A percentile compares a stretch with the other conserved stretches of the same genome.
Conservation (phyloP, 805 yeast species). For the Candida silvicultrix region DNA sequence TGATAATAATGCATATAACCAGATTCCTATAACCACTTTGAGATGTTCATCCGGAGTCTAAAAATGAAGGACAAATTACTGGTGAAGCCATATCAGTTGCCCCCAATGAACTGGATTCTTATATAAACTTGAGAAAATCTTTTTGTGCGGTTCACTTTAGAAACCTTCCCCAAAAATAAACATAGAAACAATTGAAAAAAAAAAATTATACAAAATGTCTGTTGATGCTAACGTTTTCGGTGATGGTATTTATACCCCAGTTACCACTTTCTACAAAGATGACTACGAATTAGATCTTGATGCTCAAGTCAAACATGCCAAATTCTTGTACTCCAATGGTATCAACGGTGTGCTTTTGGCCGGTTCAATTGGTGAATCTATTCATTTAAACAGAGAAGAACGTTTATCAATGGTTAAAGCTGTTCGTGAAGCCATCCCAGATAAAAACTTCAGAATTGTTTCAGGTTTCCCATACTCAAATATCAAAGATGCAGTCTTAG, state of each 20-base stretch:
- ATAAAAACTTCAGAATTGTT: constrained; percentile 24
- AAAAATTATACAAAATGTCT: neutral
- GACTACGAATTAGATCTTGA: constrained; percentile 25
- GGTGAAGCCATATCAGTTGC: too few relatives aligned
- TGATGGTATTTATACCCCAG: constrained; percentile 28
- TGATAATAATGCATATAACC: too few relatives aligned
- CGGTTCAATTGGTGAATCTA: constrained; percentile 36
- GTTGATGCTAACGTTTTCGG: constrained; percentile 1
- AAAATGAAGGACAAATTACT: too few relatives aligned
- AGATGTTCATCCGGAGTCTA: too few relatives aligned
- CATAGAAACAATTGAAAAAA: too few relatives aligned
- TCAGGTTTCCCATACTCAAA: constrained; percentile 27
- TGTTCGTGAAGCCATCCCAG: constrained; percentile 27
- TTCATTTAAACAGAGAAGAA: constrained; percentile 27
- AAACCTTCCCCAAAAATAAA: too few relatives aligned
- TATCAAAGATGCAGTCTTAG: constrained; percentile 23
- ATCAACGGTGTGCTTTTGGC: constrained; percentile 30
- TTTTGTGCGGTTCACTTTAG: too few relatives aligned
- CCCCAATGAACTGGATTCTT: too few relatives aligned
- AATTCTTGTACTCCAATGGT: constrained; percentile 23
- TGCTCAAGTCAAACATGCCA: constrained; percentile 27
- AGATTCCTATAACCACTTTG: too few relatives aligned
- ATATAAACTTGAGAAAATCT: too few relatives aligned
- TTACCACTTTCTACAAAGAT: constrained; percentile 26
- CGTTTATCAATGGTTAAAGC: constrained; percentile 23